Evolutionary conservation across 805 yeast species (phyloP).

Genomic region (baker's yeast (Saccharomyces cerevisiae)): DNA sequence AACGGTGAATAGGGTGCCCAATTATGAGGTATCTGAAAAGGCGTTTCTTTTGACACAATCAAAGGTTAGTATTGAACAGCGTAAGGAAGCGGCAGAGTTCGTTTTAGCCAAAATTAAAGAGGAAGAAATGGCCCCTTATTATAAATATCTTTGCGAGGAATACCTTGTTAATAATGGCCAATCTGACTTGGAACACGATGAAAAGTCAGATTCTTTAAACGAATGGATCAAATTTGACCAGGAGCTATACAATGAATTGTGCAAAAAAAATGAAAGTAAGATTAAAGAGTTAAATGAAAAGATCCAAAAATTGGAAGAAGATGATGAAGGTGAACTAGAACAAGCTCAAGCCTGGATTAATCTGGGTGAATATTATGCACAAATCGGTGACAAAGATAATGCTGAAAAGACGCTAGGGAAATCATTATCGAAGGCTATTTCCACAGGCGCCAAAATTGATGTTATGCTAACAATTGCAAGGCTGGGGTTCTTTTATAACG

Average conservation of each 20-base stretch:
- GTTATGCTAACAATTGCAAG: constrained; percentile 72
- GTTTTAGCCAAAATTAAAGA: constrained; percentile 47
- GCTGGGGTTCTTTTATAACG: constrained; percentile 83
- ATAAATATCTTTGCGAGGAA: constrained; percentile 53
- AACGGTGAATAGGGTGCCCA: constrained; percentile 51
- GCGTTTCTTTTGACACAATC: constrained; percentile 54
- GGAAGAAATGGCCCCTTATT: constrained; percentile 75
- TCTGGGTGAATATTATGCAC: constrained; percentile 82
- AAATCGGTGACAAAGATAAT: constrained; percentile 70
- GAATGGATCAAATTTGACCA: constrained; percentile 50
- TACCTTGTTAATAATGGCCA: constrained; percentile 10
- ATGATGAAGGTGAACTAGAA: constrained; percentile 80
- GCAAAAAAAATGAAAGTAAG: constrained; percentile 45
- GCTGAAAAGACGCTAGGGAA: constrained; percentile 60
- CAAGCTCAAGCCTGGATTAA: constrained; percentile 65
- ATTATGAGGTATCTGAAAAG: constrained; percentile 70
- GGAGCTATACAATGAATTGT: constrained; percentile 42
- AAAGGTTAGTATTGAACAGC: constrained; percentile 32
- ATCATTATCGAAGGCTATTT: constrained; percentile 71
- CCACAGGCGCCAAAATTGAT: constrained; percentile 87
- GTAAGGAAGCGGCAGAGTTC: constrained; percentile 35
- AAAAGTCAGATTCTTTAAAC: constrained; percentile 8
- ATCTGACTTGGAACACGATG: constrained; percentile 10
- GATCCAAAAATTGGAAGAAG: constrained; percentile 42
- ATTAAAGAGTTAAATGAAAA: constrained; percentile 39